Evolutionary conservation across 106 monocot species (phyloP).

Genomic region (Dioscorea zingiberensis): DNA sequence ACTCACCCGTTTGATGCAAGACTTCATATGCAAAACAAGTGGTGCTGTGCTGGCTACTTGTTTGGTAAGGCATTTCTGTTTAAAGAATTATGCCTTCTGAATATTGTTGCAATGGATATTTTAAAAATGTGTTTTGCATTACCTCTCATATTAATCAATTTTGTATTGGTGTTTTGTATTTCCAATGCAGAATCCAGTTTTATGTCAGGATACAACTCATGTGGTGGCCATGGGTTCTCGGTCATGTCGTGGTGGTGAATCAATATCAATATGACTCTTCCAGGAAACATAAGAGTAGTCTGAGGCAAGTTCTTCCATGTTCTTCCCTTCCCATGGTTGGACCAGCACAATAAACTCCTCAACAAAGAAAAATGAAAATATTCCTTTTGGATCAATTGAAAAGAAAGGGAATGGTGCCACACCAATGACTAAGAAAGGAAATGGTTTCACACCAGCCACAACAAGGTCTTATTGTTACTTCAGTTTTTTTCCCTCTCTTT

Average conservation of each 20-base stretch:
- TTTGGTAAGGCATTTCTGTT: constrained; percentile 30
- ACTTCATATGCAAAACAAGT: constrained; percentile 31
- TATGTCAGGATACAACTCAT: constrained; percentile 38
- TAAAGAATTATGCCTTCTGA: too few relatives aligned
- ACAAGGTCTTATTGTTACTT: too few relatives aligned
- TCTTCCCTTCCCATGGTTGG: constrained; percentile 15
- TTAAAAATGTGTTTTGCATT: too few relatives aligned
- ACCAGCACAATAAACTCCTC: neutral
- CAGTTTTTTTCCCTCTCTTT: too few relatives aligned
- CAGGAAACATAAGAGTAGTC: constrained; percentile 15
- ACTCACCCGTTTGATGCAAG: constrained; percentile 54
- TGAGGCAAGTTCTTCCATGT: constrained; percentile 5
- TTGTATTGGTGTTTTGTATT: too few relatives aligned
- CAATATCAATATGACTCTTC: constrained; percentile 10
- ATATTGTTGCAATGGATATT: too few relatives aligned
- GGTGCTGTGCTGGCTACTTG: constrained; percentile 39
- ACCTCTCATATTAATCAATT: too few relatives aligned
- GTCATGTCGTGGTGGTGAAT: constrained; percentile 40
- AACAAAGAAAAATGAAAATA: constrained; percentile 12
- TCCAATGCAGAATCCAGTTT: constrained; percentile 30
- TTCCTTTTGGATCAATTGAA: constrained; percentile 3
- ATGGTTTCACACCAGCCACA: too few relatives aligned
- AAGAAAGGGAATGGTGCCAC: constrained; percentile 18
- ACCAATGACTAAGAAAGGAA: constrained; percentile 9
- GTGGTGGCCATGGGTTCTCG: constrained; percentile 44